These are phyloP conservation scores for Chenopodium quinoa DNA, from an alignment of 148 eudicot species.

Conservation along the genomic window DNA sequence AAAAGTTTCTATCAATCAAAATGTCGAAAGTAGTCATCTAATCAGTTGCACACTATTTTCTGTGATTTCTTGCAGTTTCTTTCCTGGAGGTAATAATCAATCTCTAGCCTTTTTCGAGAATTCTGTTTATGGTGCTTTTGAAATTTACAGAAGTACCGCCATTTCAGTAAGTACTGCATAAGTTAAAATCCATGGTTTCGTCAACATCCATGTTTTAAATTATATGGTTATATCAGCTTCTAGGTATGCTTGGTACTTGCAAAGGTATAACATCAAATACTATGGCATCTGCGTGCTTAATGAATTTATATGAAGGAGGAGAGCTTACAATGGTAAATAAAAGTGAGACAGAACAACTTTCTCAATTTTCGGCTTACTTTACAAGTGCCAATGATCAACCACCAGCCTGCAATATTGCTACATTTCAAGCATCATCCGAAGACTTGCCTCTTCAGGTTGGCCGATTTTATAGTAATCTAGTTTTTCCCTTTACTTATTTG, in stretches of 20 bases:
- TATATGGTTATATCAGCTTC: constrained; percentile 45
- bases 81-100: constrained; percentile 78
- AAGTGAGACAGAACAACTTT: constrained; percentile 49
- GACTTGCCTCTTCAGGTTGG: constrained; percentile 76
- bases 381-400: constrained; percentile 52
- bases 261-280: constrained; percentile 76
- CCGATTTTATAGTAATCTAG: neutral
- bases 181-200: too few relatives aligned
- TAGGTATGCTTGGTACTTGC: constrained; percentile 70
- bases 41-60: constrained; percentile 1
- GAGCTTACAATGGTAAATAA: constrained; percentile 57
- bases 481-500: neutral
- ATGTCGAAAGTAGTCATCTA: constrained; percentile 13
- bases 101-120: neutral
- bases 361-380: constrained; percentile 66
- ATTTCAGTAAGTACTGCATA: too few relatives aligned
- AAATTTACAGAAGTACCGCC: too few relatives aligned
- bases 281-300: constrained; percentile 70
- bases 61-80: constrained; percentile 61
- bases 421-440: constrained; percentile 65
- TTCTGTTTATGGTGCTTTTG: too few relatives aligned
- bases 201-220: neutral
- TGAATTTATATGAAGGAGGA: constrained; percentile 68
- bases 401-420: constrained; percentile 70
- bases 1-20: neutral